Evolutionary conservation across 169 alveolate species (phyloP).

Genomic region (Neospora caninum): DNA sequence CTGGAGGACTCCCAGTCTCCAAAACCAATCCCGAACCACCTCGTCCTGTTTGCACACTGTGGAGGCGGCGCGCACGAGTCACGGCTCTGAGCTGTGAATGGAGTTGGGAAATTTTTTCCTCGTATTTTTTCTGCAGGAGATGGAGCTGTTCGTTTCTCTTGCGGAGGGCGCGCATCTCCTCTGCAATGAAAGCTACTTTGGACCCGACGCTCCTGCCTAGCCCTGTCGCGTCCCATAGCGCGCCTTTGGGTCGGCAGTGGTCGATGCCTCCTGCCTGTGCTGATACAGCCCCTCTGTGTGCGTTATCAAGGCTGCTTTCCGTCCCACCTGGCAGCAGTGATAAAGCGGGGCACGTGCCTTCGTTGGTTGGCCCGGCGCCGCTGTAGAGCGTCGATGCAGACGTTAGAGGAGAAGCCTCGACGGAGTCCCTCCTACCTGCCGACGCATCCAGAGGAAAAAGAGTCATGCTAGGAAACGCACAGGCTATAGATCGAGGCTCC

Average conservation of each 20-base stretch:
- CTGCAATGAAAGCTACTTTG: neutral
- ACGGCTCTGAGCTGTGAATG: constrained; percentile 7
- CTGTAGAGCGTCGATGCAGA: too few species aligned
- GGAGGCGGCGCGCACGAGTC: neutral
- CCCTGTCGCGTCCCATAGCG: neutral
- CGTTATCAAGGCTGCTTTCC: too few species aligned
- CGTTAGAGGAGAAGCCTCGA: too few species aligned
- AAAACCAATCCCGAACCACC: neutral
- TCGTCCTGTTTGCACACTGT: neutral
- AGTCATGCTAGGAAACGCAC: too few species aligned
- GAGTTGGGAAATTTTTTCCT: neutral
- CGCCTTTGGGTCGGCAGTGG: neutral
- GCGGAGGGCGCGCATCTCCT: neutral
- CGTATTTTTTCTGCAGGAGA: neutral
- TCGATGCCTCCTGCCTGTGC: too few species aligned
- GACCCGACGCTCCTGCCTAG: neutral
- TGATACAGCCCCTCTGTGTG: too few species aligned
- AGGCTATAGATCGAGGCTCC: too few species aligned
- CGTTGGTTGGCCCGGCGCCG: too few species aligned
- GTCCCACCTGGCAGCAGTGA: too few species aligned
- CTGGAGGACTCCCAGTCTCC: neutral
- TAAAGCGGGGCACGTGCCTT: too few species aligned
- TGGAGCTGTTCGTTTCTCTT: constrained; percentile 15
- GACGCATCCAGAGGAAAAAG: too few species aligned
- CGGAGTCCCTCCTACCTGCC: too few species aligned